phyloP scores from a whole-genome alignment of 805 yeast species.

The Peterozyma toletana region DNA sequence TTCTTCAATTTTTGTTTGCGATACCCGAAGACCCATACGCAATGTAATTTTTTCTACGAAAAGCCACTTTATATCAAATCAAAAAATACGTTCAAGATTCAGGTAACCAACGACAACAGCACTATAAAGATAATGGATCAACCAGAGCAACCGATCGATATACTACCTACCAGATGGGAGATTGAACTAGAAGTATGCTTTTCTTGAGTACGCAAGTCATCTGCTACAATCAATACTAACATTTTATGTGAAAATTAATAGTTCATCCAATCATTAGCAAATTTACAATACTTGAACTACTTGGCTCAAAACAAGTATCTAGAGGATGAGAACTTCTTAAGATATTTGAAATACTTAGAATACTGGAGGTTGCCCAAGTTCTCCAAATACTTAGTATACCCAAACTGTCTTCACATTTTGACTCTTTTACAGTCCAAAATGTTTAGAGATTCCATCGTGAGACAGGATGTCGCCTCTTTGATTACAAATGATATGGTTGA shows the following conservation, averaged over 20 bases:
- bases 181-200: slow-evolving; percentile 66
- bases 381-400: slow-evolving; percentile 68
- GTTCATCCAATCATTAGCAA: slow-evolving; percentile 87
- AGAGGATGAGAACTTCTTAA: slow-evolving; percentile 63
- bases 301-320: slow-evolving; percentile 79
- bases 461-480: slow-evolving; percentile 49
- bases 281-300: slow-evolving; percentile 79
- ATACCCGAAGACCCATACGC: no score
- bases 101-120: not conserved
- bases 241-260: slow-evolving; percentile 21
- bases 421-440: slow-evolving; percentile 49
- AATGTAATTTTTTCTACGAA: no score
- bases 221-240: not conserved
- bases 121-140: not conserved
- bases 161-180: slow-evolving; percentile 50
- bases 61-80: no score
- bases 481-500: slow-evolving; percentile 72
- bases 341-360: slow-evolving; percentile 72
- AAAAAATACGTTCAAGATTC: no score
- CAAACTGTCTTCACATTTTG: slow-evolving; percentile 80
- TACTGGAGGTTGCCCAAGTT: slow-evolving; percentile 79
- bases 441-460: slow-evolving; percentile 48
- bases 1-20: no score
- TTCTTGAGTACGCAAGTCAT: not conserved
- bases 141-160: not conserved